phyloP scores from a whole-genome alignment of 148 eudicot genomes.

The Salicornia ramosissima region DNA sequence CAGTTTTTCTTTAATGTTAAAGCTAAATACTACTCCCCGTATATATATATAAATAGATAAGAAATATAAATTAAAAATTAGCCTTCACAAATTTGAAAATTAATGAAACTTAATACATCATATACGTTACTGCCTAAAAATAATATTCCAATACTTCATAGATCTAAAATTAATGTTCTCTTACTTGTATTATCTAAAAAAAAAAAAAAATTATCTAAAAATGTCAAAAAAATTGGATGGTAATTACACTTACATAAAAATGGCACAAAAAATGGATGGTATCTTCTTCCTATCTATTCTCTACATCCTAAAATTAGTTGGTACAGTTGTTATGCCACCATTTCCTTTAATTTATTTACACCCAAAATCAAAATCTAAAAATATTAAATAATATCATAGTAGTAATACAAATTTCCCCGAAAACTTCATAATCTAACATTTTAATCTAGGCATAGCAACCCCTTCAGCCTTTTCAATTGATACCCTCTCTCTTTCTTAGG shows the following conservation, averaged over 20 bases:
- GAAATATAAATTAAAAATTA: too few species aligned
- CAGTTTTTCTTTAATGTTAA: too few species aligned
- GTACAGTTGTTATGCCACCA: constrained; percentile 12
- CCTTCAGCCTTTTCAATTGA: not conserved
- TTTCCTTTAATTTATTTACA: not conserved
- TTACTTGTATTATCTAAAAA: not conserved
- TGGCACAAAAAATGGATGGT: constrained; percentile 1
- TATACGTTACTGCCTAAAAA: constrained; percentile 6
- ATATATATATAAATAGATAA: too few species aligned
- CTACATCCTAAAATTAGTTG: constrained; percentile 6
- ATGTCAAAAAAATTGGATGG: not conserved
- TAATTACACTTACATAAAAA: not conserved
- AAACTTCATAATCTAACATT: not conserved
- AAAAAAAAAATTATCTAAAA: not conserved
- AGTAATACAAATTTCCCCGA: constrained; percentile 5
- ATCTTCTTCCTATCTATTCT: not conserved
- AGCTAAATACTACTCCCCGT: too few species aligned
- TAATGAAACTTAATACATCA: too few species aligned
- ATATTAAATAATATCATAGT: constrained; percentile 7
- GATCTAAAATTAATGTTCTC: not conserved
- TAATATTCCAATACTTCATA: not conserved
- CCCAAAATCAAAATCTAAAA: constrained; percentile 6
- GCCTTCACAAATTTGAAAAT: too few species aligned
- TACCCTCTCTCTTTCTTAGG: not conserved
- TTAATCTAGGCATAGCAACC: not conserved